These are phyloP conservation scores for Amanita jacksonii DNA, from an alignment of 768 basidiomycete species.

Conservation along the genomic window DNA sequence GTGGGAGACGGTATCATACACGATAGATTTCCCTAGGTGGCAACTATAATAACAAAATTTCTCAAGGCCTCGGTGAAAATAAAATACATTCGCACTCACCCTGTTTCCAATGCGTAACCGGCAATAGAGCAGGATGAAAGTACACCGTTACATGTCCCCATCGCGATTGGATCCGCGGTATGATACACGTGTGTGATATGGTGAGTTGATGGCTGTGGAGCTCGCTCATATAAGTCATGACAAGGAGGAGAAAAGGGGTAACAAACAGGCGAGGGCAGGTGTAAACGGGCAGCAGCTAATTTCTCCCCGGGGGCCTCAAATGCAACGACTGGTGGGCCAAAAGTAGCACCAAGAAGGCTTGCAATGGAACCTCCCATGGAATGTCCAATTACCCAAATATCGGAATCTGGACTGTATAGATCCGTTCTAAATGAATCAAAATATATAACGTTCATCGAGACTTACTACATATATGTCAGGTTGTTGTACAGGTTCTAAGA, in stretches of 20 bases:
- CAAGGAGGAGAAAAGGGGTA: neutral
- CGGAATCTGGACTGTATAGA: constrained; percentile 53
- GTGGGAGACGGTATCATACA: constrained; percentile 89
- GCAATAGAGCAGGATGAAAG: constrained; percentile 74
- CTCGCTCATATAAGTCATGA: neutral
- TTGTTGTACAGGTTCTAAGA: constrained; percentile 94
- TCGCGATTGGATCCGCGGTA: constrained; percentile 90
- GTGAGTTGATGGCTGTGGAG: constrained; percentile 53
- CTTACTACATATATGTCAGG: constrained; percentile 76
- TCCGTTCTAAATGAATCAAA: neutral
- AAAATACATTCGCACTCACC: constrained; percentile 27
- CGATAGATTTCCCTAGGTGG: constrained; percentile 75
- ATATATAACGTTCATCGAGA: neutral
- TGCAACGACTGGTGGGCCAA: constrained; percentile 79
- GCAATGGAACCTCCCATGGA: constrained; percentile 69
- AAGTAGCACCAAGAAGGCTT: constrained; percentile 77
- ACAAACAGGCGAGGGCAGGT: constrained; percentile 70
- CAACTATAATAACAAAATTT: constrained; percentile 41
- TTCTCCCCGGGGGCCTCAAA: constrained; percentile 89
- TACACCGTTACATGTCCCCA: constrained; percentile 79
- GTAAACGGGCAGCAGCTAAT: constrained; percentile 69
- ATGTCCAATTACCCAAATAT: constrained; percentile 83
- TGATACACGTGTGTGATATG: constrained; percentile 90
- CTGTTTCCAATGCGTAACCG: constrained; percentile 85
- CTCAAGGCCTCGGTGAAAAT: neutral